Evolutionary conservation across 768 basidiomycete species (phyloP).

Genomic region (Flagelloscypha sp.): DNA sequence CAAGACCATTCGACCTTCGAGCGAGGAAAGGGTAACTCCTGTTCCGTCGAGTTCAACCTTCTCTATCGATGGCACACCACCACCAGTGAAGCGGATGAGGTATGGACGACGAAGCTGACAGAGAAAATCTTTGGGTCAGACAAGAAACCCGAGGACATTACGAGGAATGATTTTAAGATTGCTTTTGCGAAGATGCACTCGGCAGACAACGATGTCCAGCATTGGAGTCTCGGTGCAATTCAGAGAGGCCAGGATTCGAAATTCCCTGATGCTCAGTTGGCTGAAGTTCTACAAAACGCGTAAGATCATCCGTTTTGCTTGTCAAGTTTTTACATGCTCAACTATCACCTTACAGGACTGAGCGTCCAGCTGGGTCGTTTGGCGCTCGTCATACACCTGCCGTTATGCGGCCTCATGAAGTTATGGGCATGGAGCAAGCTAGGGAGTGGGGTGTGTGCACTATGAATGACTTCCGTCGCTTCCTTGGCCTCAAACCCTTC

Average conservation of each 20-base stretch:
- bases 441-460: slow-evolving; percentile 77
- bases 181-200: slow-evolving; percentile 31
- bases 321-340: slow-evolving; percentile 2
- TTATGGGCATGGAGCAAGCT: slow-evolving; percentile 78
- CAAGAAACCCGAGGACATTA: slow-evolving; percentile 41
- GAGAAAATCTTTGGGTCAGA: slow-evolving; percentile 43
- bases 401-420: slow-evolving; percentile 69
- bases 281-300: slow-evolving; percentile 59
- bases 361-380: slow-evolving; percentile 65
- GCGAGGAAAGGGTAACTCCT: slow-evolving; percentile 73
- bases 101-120: slow-evolving; percentile 53
- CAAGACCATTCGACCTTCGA: slow-evolving; percentile 61
- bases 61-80: slow-evolving; percentile 83
- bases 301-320: slow-evolving; percentile 24
- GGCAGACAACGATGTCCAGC: slow-evolving; percentile 35
- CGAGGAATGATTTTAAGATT: slow-evolving; percentile 41
- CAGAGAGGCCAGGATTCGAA: slow-evolving; percentile 50
- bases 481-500: slow-evolving; percentile 72
- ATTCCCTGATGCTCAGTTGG: slow-evolving; percentile 69
- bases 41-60: slow-evolving; percentile 86
- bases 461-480: slow-evolving; percentile 71
- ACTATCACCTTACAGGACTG: slow-evolving; percentile 37
- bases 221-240: slow-evolving; percentile 69
- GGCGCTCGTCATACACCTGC: slow-evolving; percentile 69
- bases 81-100: slow-evolving; percentile 60